A percentile compares a stretch with the other conserved stretches of the same genome.
Evolutionary conservation across 2,329 filamentous ascomycete species (phyloP).

Genomic region (Epichloe amarillans): DNA sequence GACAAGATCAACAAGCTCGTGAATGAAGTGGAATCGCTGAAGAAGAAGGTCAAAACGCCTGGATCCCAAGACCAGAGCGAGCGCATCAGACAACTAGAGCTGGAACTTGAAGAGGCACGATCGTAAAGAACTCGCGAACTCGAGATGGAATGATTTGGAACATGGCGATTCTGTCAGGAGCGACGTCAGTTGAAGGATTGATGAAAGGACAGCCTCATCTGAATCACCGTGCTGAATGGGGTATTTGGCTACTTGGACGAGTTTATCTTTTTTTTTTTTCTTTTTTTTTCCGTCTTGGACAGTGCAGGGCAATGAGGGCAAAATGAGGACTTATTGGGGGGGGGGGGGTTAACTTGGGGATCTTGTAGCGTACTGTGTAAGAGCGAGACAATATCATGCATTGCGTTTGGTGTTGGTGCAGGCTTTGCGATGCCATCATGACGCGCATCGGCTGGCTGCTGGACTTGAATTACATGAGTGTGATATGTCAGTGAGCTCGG

Average conservation of each 20-base stretch:
- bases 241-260: neutral
- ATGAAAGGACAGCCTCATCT: neutral
- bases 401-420: neutral
- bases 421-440: too few relatives aligned
- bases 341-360: neutral
- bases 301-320: neutral
- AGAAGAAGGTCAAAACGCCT: slow-evolving; percentile 50
- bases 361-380: slow-evolving; percentile 2
- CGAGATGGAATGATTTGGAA: too few relatives aligned
- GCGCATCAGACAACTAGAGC: slow-evolving; percentile 52
- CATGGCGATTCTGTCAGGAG: too few relatives aligned
- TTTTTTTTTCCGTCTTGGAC: neutral
- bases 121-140: slow-evolving; percentile 26
- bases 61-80: slow-evolving; percentile 50
- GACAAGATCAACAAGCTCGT: slow-evolving; percentile 60
- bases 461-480: too few relatives aligned
- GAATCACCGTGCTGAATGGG: neutral
- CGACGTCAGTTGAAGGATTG: too few relatives aligned
- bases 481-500: too few relatives aligned
- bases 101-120: slow-evolving; percentile 51
- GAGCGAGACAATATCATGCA: slow-evolving; percentile 1
- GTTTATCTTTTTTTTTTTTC: neutral
- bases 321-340: too few relatives aligned
- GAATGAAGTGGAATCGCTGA: slow-evolving; percentile 65
- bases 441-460: too few relatives aligned